phyloP scores from a whole-genome alignment of 352 stramenopile genomes.

The Phytophthora palmivora region DNA sequence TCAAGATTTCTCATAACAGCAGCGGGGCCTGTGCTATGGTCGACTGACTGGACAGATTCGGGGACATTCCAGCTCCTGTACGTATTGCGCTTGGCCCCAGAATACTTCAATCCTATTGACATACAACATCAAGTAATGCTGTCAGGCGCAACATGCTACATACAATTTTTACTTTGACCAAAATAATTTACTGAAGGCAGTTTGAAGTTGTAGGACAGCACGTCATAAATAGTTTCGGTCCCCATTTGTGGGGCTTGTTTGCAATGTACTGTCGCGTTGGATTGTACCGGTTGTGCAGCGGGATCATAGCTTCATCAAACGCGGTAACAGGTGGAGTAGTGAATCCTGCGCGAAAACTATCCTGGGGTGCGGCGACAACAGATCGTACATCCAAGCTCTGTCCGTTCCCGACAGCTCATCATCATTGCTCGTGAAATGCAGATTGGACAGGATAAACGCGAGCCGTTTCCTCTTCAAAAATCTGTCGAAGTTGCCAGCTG shows the following conservation, averaged over 20 bases:
- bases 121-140: slow-evolving; percentile 3
- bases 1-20: slow-evolving; percentile 11
- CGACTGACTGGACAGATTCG: background rate
- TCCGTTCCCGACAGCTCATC: background rate
- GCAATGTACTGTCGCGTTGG: slow-evolving; percentile 6
- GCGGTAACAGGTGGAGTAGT: background rate
- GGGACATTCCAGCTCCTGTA: slow-evolving; percentile 7
- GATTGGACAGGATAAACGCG: slow-evolving; percentile 1
- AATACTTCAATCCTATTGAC: slow-evolving; percentile 6
- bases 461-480: slow-evolving; percentile 5
- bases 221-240: slow-evolving; percentile 6
- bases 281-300: slow-evolving; percentile 2
- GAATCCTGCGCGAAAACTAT: too few species aligned
- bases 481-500: background rate
- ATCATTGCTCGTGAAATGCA: slow-evolving; percentile 14
- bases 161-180: slow-evolving; percentile 6
- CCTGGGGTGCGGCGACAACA: too few species aligned
- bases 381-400: slow-evolving; percentile 8
- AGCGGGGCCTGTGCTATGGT: slow-evolving; percentile 7
- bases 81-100: slow-evolving; percentile 8
- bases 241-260: slow-evolving; percentile 10
- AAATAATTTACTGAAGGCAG: slow-evolving; percentile 5
- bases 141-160: background rate
- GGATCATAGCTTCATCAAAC: slow-evolving; percentile 9
- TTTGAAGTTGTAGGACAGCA: slow-evolving; percentile 1